Percentiles rank a stretch among this genome's conserved stretches.
phyloP scores from a whole-genome alignment of 768 basidiomycete species.

The Trametes cubensis region DNA sequence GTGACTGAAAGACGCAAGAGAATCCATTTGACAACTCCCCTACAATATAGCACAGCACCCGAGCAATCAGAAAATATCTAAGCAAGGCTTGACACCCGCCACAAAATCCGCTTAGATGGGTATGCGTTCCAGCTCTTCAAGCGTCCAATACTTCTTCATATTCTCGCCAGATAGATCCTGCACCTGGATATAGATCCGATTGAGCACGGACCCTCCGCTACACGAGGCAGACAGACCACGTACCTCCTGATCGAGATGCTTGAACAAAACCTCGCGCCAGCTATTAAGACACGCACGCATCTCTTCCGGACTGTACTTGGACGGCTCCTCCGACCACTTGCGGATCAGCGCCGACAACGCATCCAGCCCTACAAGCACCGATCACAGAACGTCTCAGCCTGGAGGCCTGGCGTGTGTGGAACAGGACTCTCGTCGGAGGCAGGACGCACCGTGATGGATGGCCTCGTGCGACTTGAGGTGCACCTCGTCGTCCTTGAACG shows the following conservation, averaged over 20 bases:
- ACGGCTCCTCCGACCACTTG: constrained; percentile 47
- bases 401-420: not conserved
- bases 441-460: constrained; percentile 52
- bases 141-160: constrained; percentile 54
- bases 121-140: constrained; percentile 47
- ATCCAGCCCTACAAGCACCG: constrained; percentile 45
- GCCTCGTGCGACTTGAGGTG: constrained; percentile 53
- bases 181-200: constrained; percentile 39
- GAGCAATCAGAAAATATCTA: not conserved
- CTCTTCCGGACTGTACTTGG: constrained; percentile 52
- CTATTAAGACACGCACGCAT: constrained; percentile 53
- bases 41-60: not conserved
- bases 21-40: not conserved
- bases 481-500: constrained; percentile 47
- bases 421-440: not conserved
- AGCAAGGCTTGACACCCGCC: no score
- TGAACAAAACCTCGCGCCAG: constrained; percentile 52
- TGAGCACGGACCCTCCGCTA: not conserved
- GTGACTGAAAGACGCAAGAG: no score
- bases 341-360: constrained; percentile 42
- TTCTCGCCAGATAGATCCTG: constrained; percentile 52
- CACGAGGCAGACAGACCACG: constrained; percentile 3
- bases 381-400: not conserved
- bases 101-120: constrained; percentile 27
- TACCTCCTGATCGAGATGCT: constrained; percentile 59